Percentiles rank a stretch among this genome's conserved stretches.
Conservation (phyloP, 352 stramenopile species). For the Phytophthora hibernalis region DNA sequence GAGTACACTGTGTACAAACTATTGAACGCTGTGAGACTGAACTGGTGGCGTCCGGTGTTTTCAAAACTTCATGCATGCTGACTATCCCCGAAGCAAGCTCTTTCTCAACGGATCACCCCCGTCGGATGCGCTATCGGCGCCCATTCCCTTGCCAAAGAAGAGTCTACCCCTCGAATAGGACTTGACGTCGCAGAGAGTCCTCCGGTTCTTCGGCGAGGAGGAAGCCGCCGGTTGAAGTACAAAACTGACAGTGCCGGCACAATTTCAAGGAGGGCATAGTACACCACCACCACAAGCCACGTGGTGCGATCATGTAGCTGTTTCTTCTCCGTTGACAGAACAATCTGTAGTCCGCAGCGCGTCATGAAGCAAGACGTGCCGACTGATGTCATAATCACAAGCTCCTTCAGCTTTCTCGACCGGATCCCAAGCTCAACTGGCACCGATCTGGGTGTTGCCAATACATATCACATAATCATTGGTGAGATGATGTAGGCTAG, state of each 20-base stretch:
- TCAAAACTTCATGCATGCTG: neutral
- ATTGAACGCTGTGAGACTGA: neutral
- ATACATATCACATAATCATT: neutral
- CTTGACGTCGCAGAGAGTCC: conserved; percentile 41
- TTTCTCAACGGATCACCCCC: conserved; percentile 47
- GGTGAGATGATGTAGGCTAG: neutral
- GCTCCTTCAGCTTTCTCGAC: conserved; percentile 86
- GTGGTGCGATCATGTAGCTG: conserved; percentile 81
- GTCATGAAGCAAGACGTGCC: conserved; percentile 86
- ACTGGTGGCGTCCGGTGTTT: neutral
- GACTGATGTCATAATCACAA: conserved; percentile 82
- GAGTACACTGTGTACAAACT: neutral
- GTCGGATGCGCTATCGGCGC: conserved; percentile 23
- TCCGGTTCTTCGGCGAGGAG: conserved; percentile 44
- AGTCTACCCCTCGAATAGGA: conserved; percentile 52
- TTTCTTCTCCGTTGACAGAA: conserved; percentile 69
- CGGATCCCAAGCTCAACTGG: conserved; percentile 84
- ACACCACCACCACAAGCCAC: conserved; percentile 84
- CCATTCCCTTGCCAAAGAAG: conserved; percentile 61
- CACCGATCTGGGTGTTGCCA: conserved; percentile 55
- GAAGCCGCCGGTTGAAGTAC: conserved; percentile 87
- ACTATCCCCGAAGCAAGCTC: conserved; percentile 54
- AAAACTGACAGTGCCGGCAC: conserved; percentile 77
- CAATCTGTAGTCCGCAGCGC: conserved; percentile 73
- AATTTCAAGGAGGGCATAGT: conserved; percentile 85